Evolutionary conservation across 2,329 filamentous ascomycete genomes (phyloP).

Genomic region (Trichoderma sp.): DNA sequence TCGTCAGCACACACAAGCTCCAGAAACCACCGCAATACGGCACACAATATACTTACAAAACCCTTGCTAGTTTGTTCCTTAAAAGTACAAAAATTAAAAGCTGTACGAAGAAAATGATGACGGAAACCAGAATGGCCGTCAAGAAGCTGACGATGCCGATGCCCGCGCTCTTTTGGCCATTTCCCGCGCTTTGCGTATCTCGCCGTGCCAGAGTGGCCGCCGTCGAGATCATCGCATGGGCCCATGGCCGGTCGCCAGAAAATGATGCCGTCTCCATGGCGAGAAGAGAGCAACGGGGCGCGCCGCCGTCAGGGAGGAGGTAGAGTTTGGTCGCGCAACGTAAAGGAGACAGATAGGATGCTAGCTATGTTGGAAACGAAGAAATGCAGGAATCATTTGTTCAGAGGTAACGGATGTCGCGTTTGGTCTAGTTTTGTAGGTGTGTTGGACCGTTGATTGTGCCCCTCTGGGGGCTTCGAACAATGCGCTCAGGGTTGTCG

Average conservation of each 20-base stretch:
- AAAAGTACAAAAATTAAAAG: conserved; percentile 71
- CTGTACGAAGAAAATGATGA: conserved; percentile 61
- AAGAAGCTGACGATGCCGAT: conserved; percentile 50
- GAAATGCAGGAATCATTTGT: not conserved
- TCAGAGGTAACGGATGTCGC: not conserved
- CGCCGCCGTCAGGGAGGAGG: not conserved
- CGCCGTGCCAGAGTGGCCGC: conserved; percentile 11
- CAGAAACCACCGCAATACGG: no score
- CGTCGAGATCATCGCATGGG: not conserved
- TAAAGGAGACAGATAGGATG: not conserved
- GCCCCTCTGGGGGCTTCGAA: conserved; percentile 6
- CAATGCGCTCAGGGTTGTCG: not conserved
- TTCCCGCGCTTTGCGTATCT: not conserved
- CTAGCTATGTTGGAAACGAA: not conserved
- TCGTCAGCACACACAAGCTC: not conserved
- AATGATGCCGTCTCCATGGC: conserved; percentile 9
- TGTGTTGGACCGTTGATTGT: not conserved
- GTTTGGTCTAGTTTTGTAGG: not conserved
- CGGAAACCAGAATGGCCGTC: conserved; percentile 60
- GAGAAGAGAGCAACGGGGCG: not conserved
- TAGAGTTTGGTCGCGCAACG: not conserved
- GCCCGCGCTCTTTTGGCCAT: conserved; percentile 30
- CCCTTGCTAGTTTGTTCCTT: conserved; percentile 73
- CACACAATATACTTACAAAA: conserved; percentile 61
- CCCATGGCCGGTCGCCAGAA: not conserved